phyloP scores from a whole-genome alignment of 2,329 filamentous ascomycete genomes.

The Akanthomyces dipterigenus region DNA sequence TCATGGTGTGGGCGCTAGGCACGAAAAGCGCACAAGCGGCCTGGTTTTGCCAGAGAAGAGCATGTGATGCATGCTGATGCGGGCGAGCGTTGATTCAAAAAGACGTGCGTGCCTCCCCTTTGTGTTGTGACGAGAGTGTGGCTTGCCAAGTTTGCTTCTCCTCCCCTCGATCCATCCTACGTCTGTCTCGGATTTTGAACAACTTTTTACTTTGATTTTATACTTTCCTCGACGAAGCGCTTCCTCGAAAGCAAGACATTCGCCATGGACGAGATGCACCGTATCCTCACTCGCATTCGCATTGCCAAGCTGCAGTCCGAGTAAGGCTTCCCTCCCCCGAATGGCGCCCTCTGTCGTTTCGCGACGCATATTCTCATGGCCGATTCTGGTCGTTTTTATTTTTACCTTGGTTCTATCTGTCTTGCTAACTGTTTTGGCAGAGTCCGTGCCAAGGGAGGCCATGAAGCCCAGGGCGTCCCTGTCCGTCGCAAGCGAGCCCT shows the following conservation, averaged over 20 bases:
- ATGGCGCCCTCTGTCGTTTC: not conserved
- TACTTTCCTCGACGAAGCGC: too few species aligned
- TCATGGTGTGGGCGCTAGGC: not conserved
- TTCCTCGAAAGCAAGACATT: not conserved
- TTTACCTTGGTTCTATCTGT: too few species aligned
- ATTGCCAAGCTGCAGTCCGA: slow-evolving; percentile 41
- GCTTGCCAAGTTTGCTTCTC: not conserved
- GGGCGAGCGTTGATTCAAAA: not conserved
- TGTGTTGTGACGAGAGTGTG: not conserved
- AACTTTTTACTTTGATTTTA: too few species aligned
- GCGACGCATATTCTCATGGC: too few species aligned
- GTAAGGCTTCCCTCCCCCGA: slow-evolving; percentile 28
- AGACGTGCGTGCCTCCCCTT: not conserved
- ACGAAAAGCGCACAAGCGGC: not conserved
- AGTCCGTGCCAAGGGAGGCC: slow-evolving; percentile 5
- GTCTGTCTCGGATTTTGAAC: too few species aligned
- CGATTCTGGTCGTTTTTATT: not conserved
- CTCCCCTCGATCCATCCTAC: not conserved
- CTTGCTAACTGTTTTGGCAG: not conserved
- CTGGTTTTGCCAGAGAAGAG: not conserved
- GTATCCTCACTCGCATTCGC: slow-evolving; percentile 38
- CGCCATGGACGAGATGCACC: slow-evolving; percentile 36
- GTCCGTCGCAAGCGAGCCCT: slow-evolving; percentile 10
- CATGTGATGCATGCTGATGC: slow-evolving; percentile 1
- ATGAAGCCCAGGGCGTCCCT: slow-evolving; percentile 3